Evolutionary conservation across 805 yeast genomes (phyloP).

Genomic region (Zygoascus tannicola): DNA sequence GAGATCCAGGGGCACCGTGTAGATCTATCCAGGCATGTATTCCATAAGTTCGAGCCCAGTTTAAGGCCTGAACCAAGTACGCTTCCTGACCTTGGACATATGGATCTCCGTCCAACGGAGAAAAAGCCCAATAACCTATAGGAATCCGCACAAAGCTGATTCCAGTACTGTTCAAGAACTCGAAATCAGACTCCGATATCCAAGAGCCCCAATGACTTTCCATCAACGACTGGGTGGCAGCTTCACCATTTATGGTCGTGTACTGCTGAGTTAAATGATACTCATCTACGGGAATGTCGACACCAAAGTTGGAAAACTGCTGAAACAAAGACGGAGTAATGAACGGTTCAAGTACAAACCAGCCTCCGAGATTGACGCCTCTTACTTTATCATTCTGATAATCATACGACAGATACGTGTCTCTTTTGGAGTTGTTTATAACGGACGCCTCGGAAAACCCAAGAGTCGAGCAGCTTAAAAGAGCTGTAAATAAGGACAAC

Average conservation of each 20-base stretch:
- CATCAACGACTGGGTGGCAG: slow-evolving; percentile 43
- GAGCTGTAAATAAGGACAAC: too few species aligned
- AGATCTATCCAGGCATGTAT: slow-evolving; percentile 83
- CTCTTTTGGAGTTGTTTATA: neutral
- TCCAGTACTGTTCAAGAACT: slow-evolving; percentile 49
- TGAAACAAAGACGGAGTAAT: slow-evolving; percentile 73
- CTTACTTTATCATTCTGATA: slow-evolving; percentile 26
- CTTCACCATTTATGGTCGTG: slow-evolving; percentile 37
- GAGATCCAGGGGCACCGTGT: slow-evolving; percentile 96
- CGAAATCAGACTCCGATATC: slow-evolving; percentile 65
- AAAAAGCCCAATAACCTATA: slow-evolving; percentile 91
- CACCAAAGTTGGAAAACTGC: slow-evolving; percentile 34
- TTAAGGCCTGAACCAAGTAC: slow-evolving; percentile 66
- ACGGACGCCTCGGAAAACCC: too few species aligned
- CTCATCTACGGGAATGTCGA: slow-evolving; percentile 70
- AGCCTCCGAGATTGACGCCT: slow-evolving; percentile 74
- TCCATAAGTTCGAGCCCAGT: slow-evolving; percentile 56
- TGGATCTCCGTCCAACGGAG: slow-evolving; percentile 56
- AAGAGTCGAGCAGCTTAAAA: too few species aligned
- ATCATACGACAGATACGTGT: slow-evolving; percentile 17
- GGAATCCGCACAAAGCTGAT: slow-evolving; percentile 85
- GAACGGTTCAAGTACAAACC: slow-evolving; percentile 75
- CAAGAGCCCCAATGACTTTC: slow-evolving; percentile 70
- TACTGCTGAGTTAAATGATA: slow-evolving; percentile 52
- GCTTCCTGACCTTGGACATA: slow-evolving; percentile 73